Base-by-base conservation (phyloP, 1,139 yeast genomes). In the Saccharomyces hybrid region DNA sequence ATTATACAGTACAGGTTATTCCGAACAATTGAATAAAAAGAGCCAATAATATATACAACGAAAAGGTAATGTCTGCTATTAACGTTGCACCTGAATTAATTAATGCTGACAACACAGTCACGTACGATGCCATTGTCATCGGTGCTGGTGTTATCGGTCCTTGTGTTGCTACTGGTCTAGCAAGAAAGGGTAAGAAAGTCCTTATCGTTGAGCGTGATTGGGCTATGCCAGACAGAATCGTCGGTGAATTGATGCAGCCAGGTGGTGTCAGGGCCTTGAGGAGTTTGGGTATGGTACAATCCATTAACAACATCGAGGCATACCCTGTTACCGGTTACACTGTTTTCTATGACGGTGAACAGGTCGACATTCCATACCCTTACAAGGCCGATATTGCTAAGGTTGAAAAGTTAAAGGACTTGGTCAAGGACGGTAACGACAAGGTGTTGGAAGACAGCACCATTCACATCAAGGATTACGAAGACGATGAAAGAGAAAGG, bases 91-190 rank as follows among this genome's bases (percentile, higher is more conserved):
- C 42, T 38, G 42, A 38, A 3, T 57, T 66, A 54, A 57, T 63
- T 46, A 61, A 60, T 46, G 73, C 73, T 28, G 68, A 67, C 49
- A 59, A 63, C 29, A 57, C 58, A 26, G 52, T 61, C 41, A 65
- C 65, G 9, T 75, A 71, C 62, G 78, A 75, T 55, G 78, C 75
- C 53, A 69, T 74, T 38, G 72, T 75, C 28, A 70, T 93, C 38
- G 98, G 99, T 19, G 97, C 98, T 13, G 99, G 99, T 47, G 96
- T 93, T 23, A 85, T 88, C 13, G 99, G 99, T 1, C 97, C 99
- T 3, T 84, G 93, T 55, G 78, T 93, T 28, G 98, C 98, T 49
- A 86, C 91, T 0, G 90, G 89, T 3, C 73, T 93, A 56, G 98
- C 97, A 1, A 79, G 95, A 63, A 95, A 88, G 66, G 98, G 98